These are phyloP conservation scores for Chrysanthemum makinoi DNA, from an alignment of 129 eudicot species.

Conservation along the genomic window DNA sequence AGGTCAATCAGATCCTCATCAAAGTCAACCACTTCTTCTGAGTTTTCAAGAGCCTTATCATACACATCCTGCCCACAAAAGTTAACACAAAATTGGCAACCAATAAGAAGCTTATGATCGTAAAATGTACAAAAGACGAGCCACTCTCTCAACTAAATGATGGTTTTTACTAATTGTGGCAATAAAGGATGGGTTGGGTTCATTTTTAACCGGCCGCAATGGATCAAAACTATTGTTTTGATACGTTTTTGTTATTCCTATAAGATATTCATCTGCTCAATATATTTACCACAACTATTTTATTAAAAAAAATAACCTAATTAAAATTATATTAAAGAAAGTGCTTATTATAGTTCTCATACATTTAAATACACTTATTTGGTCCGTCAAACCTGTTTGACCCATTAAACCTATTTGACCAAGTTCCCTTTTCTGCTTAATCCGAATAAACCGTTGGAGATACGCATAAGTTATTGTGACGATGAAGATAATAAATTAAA, in stretches of 20 bases:
- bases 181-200: no score
- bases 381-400: background rate
- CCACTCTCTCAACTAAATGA: background rate
- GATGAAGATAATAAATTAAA: no score
- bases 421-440: no score
- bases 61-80: conserved; percentile 44
- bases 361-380: background rate
- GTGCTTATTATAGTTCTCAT: background rate
- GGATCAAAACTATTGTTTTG: no score
- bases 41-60: conserved; percentile 45
- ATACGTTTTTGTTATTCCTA: no score
- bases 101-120: background rate
- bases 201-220: no score
- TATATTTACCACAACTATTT: background rate
- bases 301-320: no score
- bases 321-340: no score
- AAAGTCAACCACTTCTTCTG: conserved; percentile 51
- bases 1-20: conserved; percentile 77
- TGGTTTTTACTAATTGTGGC: background rate
- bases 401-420: background rate
- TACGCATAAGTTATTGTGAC: no score
- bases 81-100: background rate
- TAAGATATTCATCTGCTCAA: no score
- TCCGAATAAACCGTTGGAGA: no score
- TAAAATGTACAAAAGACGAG: background rate